Base-by-base conservation (phyloP, 345 rosid species). In the Arabidopsis arenosa region DNA sequence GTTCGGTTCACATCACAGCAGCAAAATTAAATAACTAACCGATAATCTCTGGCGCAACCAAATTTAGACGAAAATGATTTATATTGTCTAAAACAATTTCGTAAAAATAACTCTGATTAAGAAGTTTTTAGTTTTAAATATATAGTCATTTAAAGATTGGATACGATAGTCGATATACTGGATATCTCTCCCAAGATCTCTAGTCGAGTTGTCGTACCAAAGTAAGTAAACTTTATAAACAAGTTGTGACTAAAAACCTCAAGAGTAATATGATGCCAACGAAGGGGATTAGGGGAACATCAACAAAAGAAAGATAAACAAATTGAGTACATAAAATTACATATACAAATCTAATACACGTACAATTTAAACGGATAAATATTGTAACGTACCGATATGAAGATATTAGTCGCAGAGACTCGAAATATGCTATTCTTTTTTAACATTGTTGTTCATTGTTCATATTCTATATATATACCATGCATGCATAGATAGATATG, bases 321-420 rank as follows among this genome's bases (percentile, higher is more conserved):
- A 40, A 18, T 18, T 15, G 53, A 26, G 52, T 39, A 47, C 40
- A 55, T 37, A 36, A 35, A 32, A 36, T n/a, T 23, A 9, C 57
- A 56, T 26, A 53, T 11, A 66, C 28, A 35, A 18, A 18, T 23
- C 26, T 23, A 28, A 53, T 11, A 66, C 28, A 35, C 58, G 28
- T 17, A 55, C 17, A 54, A 33, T 21, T 35, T 15, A 62, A 23
- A 52, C 3, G 52, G 51, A 9, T 43, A 11, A 32, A 48, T 40
- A 23, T 26, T 57, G 36, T 64, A 17, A 56, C 72, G 60, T 71
- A 77, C 76, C 80, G 54, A 77, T 43, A 33, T 47, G 75, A 55
- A 64, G 59, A 59, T 15, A 45, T 4, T 56, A 44, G 76, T 30
- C 62, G 63, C 68, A 65, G 12, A 70, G 35, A 28, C 75, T 55